These are phyloP conservation scores for Penicillium cataractarum DNA, from an alignment of 495 filamentous ascomycete species.

Conservation along the genomic window DNA sequence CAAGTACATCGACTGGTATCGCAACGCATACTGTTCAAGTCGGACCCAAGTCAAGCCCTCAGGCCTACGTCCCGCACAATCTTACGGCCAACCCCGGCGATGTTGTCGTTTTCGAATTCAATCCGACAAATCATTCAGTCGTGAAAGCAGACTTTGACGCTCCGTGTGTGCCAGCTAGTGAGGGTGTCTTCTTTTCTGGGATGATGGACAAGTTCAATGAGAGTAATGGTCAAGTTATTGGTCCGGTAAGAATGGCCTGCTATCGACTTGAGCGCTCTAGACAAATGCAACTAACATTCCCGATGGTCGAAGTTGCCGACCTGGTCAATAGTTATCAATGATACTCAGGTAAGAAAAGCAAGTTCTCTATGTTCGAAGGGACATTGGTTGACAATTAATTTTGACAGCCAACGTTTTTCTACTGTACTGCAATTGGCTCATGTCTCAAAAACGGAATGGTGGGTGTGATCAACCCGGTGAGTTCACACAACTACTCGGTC, in stretches of 20 bases:
- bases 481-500: too few species aligned
- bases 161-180: slow-evolving; percentile 57
- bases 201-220: slow-evolving; percentile 35
- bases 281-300: not conserved
- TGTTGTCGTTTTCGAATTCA: slow-evolving; percentile 63
- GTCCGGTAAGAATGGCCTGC: slow-evolving; percentile 23
- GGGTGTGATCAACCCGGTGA: slow-evolving; percentile 46
- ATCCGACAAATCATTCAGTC: slow-evolving; percentile 64
- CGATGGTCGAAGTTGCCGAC: slow-evolving; percentile 30
- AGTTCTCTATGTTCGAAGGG: not conserved
- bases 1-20: slow-evolving; percentile 23
- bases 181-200: slow-evolving; percentile 46
- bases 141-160: slow-evolving; percentile 57
- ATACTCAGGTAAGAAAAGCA: slow-evolving; percentile 35
- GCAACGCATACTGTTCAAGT: slow-evolving; percentile 55
- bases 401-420: slow-evolving; percentile 42
- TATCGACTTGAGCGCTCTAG: not conserved
- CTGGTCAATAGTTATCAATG: slow-evolving; percentile 38
- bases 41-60: slow-evolving; percentile 46
- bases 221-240: slow-evolving; percentile 33
- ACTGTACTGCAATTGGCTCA: slow-evolving; percentile 45
- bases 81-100: slow-evolving; percentile 57
- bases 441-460: slow-evolving; percentile 47
- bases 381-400: not conserved
- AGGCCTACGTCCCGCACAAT: slow-evolving; percentile 55